A percentile compares a stretch with the other conserved stretches of the same genome.
phyloP scores from a whole-genome alignment of 257 asterid genomes.

The Vinca minor region DNA sequence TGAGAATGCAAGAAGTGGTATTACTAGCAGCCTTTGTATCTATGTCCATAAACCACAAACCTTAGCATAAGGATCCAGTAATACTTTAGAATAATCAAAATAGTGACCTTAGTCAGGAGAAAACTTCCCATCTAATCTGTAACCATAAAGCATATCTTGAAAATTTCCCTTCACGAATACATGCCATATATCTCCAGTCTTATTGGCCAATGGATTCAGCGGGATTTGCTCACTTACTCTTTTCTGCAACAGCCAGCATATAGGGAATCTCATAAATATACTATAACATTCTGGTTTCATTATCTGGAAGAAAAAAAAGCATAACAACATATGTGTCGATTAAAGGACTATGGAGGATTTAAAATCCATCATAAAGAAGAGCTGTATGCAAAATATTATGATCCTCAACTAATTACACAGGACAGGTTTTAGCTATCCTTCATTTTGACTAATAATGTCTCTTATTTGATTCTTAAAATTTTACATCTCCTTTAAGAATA shows the following conservation, averaged over 20 bases:
- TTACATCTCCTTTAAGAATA: not conserved
- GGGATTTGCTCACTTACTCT: constrained; percentile 68
- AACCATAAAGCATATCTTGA: constrained; percentile 62
- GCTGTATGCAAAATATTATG: not conserved
- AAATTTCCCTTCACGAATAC: constrained; percentile 79
- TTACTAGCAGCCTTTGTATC: not conserved
- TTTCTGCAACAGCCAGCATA: constrained; percentile 40
- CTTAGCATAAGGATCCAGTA: constrained; percentile 92
- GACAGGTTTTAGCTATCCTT: not conserved
- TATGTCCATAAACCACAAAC: constrained; percentile 29
- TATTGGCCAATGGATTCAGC: constrained; percentile 58
- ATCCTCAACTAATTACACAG: not conserved
- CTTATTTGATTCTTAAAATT: not conserved
- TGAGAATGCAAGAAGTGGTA: not conserved
- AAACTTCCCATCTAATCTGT: constrained; percentile 61
- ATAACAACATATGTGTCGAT: not conserved
- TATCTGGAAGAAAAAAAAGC: not conserved
- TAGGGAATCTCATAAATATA: not conserved
- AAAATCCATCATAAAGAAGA: not conserved
- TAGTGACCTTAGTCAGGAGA: constrained; percentile 74
- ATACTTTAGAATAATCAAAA: constrained; percentile 59
- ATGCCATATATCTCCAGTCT: constrained; percentile 97
- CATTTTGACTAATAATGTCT: not conserved
- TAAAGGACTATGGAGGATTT: not conserved
- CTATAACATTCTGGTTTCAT: not conserved